Conservation (phyloP, 768 basidiomycete genomes). For the Sistotremastrum niveocremeum region DNA sequence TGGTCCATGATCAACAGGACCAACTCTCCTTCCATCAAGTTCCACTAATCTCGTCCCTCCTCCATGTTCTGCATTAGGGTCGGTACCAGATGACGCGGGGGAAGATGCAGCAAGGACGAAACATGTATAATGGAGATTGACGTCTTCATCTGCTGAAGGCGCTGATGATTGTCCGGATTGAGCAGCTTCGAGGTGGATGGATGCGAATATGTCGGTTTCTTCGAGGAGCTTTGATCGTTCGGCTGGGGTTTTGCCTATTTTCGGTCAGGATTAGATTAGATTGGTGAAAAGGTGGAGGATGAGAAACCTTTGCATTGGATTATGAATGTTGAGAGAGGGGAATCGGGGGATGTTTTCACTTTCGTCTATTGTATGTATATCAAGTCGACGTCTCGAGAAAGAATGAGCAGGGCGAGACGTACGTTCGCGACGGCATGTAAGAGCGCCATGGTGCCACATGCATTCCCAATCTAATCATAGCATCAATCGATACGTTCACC, state of each 20-base stretch:
- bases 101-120: conserved; percentile 59
- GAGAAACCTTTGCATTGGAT: conserved; percentile 41
- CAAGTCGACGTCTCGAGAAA: not conserved
- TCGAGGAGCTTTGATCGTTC: conserved; percentile 69
- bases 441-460: conserved; percentile 80
- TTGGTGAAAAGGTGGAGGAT: not conserved
- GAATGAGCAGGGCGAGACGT: conserved; percentile 14
- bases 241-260: conserved; percentile 47
- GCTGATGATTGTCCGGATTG: conserved; percentile 49
- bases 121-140: conserved; percentile 76
- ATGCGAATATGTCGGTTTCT: conserved; percentile 59
- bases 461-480: conserved; percentile 51
- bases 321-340: conserved; percentile 55
- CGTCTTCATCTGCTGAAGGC: conserved; percentile 49
- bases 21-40: conserved; percentile 65
- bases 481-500: not conserved
- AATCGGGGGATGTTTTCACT: conserved; percentile 39
- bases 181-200: conserved; percentile 64
- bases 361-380: conserved; percentile 30
- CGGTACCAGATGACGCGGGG: not conserved
- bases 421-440: conserved; percentile 79
- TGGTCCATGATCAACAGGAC: conserved; percentile 70
- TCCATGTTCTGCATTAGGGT: not conserved
- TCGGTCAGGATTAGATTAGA: not conserved
- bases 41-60: conserved; percentile 46